Evolutionary conservation across 805 yeast species (phyloP).

Genomic region (Vanderwaltozyma tropicalis): DNA sequence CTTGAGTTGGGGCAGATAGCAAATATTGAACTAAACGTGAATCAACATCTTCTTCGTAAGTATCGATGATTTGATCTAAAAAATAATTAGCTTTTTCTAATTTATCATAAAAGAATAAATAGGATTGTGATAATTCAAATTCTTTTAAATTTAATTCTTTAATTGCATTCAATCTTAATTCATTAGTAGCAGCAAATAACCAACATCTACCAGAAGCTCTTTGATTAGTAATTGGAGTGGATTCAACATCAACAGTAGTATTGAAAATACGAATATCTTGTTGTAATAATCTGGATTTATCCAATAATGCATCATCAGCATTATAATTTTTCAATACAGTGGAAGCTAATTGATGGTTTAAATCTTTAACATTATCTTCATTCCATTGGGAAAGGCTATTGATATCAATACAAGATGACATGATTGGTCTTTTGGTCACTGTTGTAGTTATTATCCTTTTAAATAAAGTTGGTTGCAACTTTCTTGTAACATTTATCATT

Average conservation of each 20-base stretch:
- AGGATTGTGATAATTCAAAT: conserved; percentile 69
- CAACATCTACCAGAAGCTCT: conserved; percentile 75
- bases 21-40: conserved; percentile 62
- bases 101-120: conserved; percentile 76
- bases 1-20: conserved; percentile 55
- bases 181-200: conserved; percentile 77
- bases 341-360: conserved; percentile 26
- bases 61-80: conserved; percentile 64
- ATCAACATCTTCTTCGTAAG: conserved; percentile 54
- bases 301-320: conserved; percentile 27
- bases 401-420: neutral
- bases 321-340: conserved; percentile 28
- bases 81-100: conserved; percentile 76
- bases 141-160: conserved; percentile 51
- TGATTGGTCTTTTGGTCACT: neutral
- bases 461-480: too few relatives aligned
- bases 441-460: too few relatives aligned
- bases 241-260: conserved; percentile 29
- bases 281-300: conserved; percentile 16
- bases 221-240: conserved; percentile 61
- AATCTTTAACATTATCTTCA: conserved; percentile 19
- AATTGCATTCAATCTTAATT: conserved; percentile 54
- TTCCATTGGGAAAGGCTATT: conserved; percentile 13
- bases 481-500: too few relatives aligned
- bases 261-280: conserved; percentile 24